Evolutionary conservation across 176 grass and related monocot species (phyloP).

Genomic region (Oropetium thomaeum): DNA sequence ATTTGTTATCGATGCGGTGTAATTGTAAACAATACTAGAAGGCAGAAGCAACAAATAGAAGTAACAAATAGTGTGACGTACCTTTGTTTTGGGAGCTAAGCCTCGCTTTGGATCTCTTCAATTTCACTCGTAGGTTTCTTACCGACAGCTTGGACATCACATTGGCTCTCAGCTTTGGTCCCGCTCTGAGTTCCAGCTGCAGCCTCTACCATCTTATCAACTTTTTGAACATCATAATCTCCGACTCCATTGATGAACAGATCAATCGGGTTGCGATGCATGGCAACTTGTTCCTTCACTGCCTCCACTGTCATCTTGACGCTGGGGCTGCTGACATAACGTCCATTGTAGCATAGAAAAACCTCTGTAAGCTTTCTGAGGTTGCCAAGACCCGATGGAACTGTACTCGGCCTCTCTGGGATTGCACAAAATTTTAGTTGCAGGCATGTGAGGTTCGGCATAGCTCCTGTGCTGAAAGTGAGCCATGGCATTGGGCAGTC

Average conservation of each 20-base stretch:
- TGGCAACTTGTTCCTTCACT: not conserved
- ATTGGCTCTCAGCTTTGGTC: not conserved
- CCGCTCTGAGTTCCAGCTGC: not conserved
- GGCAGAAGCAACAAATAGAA: no score
- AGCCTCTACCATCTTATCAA: not conserved
- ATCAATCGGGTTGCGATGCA: not conserved
- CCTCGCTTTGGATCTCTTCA: no score
- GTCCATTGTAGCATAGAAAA: not conserved
- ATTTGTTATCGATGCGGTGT: no score
- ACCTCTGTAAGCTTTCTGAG: not conserved
- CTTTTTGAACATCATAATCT: not conserved
- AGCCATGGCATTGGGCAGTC: constrained; percentile 17
- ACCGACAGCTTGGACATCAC: no score
- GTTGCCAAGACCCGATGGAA: not conserved
- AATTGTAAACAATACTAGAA: no score
- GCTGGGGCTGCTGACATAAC: not conserved
- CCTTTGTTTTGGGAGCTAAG: no score
- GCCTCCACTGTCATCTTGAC: not conserved
- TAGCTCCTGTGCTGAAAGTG: not conserved
- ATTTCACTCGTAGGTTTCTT: no score
- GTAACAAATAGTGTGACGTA: no score
- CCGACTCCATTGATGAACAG: not conserved
- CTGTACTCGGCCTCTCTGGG: not conserved
- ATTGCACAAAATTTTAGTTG: not conserved
- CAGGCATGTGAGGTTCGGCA: not conserved